Evolutionary conservation across 2,329 filamentous ascomycete genomes (phyloP).

Genomic region (Cladosporium austrohemisphaericum): DNA sequence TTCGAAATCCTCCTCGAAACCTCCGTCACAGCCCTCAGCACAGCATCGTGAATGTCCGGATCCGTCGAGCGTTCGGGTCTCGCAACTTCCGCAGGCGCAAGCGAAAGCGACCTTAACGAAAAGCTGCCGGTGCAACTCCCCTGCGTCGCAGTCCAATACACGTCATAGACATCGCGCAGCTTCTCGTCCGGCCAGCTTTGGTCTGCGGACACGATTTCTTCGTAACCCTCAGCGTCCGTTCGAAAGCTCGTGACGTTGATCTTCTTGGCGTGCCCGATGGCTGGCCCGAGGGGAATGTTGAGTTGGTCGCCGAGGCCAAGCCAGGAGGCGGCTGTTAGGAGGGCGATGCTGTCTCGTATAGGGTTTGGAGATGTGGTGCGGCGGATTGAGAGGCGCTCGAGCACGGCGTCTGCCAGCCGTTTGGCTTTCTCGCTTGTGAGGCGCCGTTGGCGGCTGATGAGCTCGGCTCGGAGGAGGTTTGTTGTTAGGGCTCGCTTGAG

Average conservation of each 20-base stretch:
- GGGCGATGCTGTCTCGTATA: conserved; percentile 33
- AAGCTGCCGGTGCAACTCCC: conserved; percentile 42
- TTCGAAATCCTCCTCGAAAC: conserved; percentile 12
- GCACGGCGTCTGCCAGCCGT: conserved; percentile 43
- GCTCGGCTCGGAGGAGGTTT: conserved; percentile 45
- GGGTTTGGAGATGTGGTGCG: conserved; percentile 32
- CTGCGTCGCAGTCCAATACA: conserved; percentile 39
- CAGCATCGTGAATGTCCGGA: conserved; percentile 11
- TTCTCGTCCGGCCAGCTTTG: conserved; percentile 26
- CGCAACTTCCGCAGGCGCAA: conserved; percentile 13
- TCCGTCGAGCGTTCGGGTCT: not conserved
- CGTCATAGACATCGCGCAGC: conserved; percentile 43
- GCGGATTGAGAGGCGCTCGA: conserved; percentile 37
- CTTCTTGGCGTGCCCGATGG: conserved; percentile 31
- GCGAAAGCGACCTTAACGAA: conserved; percentile 38
- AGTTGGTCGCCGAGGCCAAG: conserved; percentile 34
- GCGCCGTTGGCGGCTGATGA: conserved; percentile 37
- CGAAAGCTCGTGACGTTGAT: conserved; percentile 42
- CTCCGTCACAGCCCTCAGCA: conserved; percentile 3
- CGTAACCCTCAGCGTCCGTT: conserved; percentile 32
- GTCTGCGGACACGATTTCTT: conserved; percentile 29
- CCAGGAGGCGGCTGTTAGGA: conserved; percentile 42
- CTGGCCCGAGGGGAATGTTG: conserved; percentile 37
- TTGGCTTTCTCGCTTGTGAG: conserved; percentile 46
- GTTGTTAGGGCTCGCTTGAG: conserved; percentile 45